These are phyloP conservation scores for Hypoxylon lienhwacheense DNA, from an alignment of 495 filamentous ascomycete genomes.

Conservation along the genomic window DNA sequence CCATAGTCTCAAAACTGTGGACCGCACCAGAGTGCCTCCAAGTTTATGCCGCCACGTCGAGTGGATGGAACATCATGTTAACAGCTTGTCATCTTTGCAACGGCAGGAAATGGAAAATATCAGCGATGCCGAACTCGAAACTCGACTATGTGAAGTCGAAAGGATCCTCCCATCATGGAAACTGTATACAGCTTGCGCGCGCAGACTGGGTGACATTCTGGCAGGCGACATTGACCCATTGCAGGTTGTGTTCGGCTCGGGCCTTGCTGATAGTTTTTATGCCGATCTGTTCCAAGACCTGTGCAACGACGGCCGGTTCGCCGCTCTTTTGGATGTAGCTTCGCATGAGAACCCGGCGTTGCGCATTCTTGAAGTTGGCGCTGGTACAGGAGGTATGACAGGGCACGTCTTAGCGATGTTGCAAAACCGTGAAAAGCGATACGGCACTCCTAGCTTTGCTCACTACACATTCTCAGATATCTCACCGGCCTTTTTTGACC, in stretches of 20 bases:
- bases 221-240: slow-evolving; percentile 6
- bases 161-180: slow-evolving; percentile 5
- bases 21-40: slow-evolving; percentile 1
- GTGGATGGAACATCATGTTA: slow-evolving; percentile 9
- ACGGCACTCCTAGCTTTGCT: slow-evolving; percentile 16
- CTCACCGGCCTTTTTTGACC: slow-evolving; percentile 43
- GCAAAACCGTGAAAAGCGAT: slow-evolving; percentile 14
- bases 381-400: slow-evolving; percentile 43
- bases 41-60: slow-evolving; percentile 3
- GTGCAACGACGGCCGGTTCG: slow-evolving; percentile 3
- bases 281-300: slow-evolving; percentile 7
- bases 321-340: neutral
- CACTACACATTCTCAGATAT: slow-evolving; percentile 53
- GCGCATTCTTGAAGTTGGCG: slow-evolving; percentile 48
- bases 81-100: neutral
- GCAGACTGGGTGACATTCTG: slow-evolving; percentile 1
- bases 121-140: slow-evolving; percentile 5
- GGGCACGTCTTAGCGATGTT: slow-evolving; percentile 10
- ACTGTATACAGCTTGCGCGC: slow-evolving; percentile 6
- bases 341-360: slow-evolving; percentile 6
- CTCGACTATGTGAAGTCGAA: slow-evolving; percentile 1
- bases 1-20: neutral
- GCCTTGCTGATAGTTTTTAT: slow-evolving; percentile 6
- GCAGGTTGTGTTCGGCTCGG: slow-evolving; percentile 2
- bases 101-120: neutral